Evolutionary conservation across 805 yeast genomes (phyloP), one percentile per base, ranked within the genome.

Genomic region (Priceomyces haplophilus): DNA sequence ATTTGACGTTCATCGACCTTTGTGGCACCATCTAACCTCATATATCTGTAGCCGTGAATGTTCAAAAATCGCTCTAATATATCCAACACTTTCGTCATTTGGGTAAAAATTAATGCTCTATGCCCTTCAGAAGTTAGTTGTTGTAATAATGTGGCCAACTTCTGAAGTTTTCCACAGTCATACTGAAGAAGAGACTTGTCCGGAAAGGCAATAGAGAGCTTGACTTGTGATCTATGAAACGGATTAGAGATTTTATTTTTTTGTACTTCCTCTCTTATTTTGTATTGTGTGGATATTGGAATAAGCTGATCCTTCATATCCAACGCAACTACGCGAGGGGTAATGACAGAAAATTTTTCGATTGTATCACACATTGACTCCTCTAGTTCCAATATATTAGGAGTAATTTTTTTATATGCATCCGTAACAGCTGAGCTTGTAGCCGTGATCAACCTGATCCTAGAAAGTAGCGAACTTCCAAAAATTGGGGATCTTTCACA

Each of bases 11-110:
- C 98, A 64, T 93, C 99, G 53, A 93, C 87, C 61, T 89, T 89
- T 1, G 99, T 93, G 1, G 98, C 89, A 53, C 99, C 99, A 64
- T 93, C 99, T 49, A 93, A 72, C 59, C 99, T 79, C 88, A 91
- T 78, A 60, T 93, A 93, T 38, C 95, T 74, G 61, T 88, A 88
- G 8, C 99, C 99, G 66, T 90, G 95, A 52, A 88, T 85, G 60
- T 91, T 93, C 65, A 93, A 71, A 56, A 93, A 95, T 59, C 87
- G 91, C 58, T 93, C 99, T 43, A 93, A 65, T 34, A 95, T 81
- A 64, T 93, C 99, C 62, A 93, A 72, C 7, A 93, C 98, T 58
- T 87, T 87, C 1, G 99, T 91, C 99, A 93, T 93, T 59, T 93
- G 99, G 0, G 99, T 93, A 68, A 93, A 93, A 44, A 93, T 91